Conservation (phyloP, 177 flowering plant species). For the Vitis hybrid region DNA sequence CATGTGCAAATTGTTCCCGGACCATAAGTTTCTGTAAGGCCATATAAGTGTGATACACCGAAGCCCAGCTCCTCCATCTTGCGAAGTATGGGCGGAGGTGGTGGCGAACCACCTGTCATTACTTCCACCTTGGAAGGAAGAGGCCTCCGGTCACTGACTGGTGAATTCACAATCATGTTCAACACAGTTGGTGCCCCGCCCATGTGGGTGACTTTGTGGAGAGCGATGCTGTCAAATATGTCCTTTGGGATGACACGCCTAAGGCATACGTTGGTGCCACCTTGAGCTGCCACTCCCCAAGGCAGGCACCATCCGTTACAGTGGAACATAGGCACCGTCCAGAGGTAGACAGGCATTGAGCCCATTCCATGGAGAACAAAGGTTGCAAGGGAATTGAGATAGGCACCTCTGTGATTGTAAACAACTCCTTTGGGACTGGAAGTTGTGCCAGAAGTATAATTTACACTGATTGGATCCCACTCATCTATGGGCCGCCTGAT, state of each 20-base stretch:
- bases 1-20: conserved; percentile 29
- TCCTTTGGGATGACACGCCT: too few relatives aligned
- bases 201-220: too few relatives aligned
- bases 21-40: conserved; percentile 45
- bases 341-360: too few relatives aligned
- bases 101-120: conserved; percentile 33
- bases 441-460: conserved; percentile 45
- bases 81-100: conserved; percentile 15
- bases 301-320: too few relatives aligned
- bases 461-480: conserved; percentile 36
- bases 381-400: too few relatives aligned
- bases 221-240: too few relatives aligned
- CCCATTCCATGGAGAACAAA: too few relatives aligned
- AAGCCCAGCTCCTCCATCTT: conserved; percentile 36
- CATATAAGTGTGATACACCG: conserved; percentile 30
- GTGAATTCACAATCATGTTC: conserved; percentile 25
- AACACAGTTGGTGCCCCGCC: too few relatives aligned
- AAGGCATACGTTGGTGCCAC: too few relatives aligned
- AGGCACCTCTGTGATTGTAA: too few relatives aligned
- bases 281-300: too few relatives aligned
- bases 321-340: too few relatives aligned
- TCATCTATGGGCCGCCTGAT: conserved; percentile 23
- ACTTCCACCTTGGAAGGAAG: conserved; percentile 25
- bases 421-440: conserved; percentile 41
- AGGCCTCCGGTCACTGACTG: not conserved